phyloP scores from a whole-genome alignment of 2,329 filamentous ascomycete species.

The Verticillium albo-atrum region DNA sequence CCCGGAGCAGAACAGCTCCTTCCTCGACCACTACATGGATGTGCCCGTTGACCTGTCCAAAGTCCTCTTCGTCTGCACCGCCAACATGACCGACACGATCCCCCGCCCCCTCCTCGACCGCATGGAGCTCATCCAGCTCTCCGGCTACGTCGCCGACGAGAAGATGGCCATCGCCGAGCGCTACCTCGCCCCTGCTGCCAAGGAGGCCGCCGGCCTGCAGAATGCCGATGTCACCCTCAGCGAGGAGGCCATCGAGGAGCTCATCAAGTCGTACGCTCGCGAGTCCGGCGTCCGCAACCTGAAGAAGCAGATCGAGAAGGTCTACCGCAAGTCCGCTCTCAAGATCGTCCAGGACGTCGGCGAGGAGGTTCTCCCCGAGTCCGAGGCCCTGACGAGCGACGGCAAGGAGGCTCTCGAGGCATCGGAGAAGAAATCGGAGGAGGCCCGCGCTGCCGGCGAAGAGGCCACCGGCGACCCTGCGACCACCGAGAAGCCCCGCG shows the following conservation, averaged over 20 bases:
- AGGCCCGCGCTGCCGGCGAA: conserved; percentile 39
- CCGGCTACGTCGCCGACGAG: conserved; percentile 94
- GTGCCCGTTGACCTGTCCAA: conserved; percentile 96
- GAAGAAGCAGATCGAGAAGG: conserved; percentile 99
- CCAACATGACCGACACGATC: conserved; percentile 98
- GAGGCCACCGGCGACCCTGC: conserved; percentile 19
- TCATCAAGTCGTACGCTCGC: conserved; percentile 98
- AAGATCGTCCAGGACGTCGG: conserved; percentile 96
- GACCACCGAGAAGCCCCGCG: conserved; percentile 58
- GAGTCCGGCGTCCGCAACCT: conserved; percentile 96
- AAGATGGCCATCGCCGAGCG: conserved; percentile 97
- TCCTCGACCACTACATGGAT: conserved; percentile 98
- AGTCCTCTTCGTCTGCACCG: conserved; percentile 96
- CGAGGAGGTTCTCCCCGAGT: conserved; percentile 75
- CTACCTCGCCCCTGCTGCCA: conserved; percentile 91
- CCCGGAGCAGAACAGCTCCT: conserved; percentile 94
- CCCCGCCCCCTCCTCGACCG: conserved; percentile 88
- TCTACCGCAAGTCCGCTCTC: conserved; percentile 93
- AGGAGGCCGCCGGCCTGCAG: conserved; percentile 86
- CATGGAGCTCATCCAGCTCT: conserved; percentile 96
- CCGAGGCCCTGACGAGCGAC: conserved; percentile 77
- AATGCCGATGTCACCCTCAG: conserved; percentile 85
- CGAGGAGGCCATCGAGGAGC: conserved; percentile 84
- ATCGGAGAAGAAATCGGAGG: conserved; percentile 63
- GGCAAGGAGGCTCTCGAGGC: conserved; percentile 74